A percentile compares a stretch with the other conserved stretches of the same genome.
Conservation (phyloP, 176 grass and related monocot genomes). For the Hsuehochloa calcarea region DNA sequence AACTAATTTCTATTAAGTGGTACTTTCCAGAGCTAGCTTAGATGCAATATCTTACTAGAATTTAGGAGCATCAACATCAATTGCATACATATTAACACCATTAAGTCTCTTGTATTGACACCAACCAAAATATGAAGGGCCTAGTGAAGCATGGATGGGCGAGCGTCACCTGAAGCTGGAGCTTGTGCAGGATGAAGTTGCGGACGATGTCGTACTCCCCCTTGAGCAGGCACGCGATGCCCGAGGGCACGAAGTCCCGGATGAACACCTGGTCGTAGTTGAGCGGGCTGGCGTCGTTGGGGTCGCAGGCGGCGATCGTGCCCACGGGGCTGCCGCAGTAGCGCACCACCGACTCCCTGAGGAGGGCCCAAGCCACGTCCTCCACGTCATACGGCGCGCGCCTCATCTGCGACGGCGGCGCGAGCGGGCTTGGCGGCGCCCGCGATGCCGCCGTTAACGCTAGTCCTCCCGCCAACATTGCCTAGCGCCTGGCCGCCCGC, state of each 20-base stretch:
- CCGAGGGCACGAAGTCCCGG: conserved; percentile 89
- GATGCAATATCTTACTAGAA: not conserved
- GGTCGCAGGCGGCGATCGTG: conserved; percentile 85
- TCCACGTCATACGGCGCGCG: conserved; percentile 29
- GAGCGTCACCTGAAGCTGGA: conserved; percentile 75
- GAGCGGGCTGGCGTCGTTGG: conserved; percentile 62
- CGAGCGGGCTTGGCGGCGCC: not conserved
- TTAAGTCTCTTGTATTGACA: not conserved
- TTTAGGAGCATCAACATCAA: not conserved
- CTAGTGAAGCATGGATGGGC: too few species aligned
- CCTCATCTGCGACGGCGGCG: not conserved
- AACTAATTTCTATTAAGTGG: not conserved
- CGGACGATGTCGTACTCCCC: conserved; percentile 90
- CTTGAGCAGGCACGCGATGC: conserved; percentile 82
- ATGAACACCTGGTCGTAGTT: conserved; percentile 97
- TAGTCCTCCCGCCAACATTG: conserved; percentile 17
- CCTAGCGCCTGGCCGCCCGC: conserved; percentile 27
- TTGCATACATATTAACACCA: not conserved
- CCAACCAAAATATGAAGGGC: not conserved
- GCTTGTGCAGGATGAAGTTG: conserved; percentile 90
- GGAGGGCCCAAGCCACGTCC: conserved; percentile 70
- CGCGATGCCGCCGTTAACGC: conserved; percentile 5
- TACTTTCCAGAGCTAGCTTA: not conserved
- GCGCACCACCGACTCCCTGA: conserved; percentile 62
- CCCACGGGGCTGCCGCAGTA: conserved; percentile 85